Conservation (phyloP, 148 eudicot species). For the Simmondsia chinensis region DNA sequence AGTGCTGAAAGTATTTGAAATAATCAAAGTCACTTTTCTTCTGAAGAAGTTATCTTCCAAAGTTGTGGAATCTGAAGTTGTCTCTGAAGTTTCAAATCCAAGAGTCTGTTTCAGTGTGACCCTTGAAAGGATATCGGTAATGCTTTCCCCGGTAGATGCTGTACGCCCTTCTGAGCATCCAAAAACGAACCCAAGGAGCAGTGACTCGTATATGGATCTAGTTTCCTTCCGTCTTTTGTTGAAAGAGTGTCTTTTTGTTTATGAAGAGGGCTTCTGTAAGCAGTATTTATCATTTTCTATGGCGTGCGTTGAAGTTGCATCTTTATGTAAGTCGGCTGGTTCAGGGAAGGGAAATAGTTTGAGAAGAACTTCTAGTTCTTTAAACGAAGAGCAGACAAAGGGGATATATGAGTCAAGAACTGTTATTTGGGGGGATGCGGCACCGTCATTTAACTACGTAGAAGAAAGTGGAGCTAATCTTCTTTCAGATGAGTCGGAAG, state of each 20-base stretch:
- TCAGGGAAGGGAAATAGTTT: slow-evolving; percentile 12
- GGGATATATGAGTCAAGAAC: slow-evolving; percentile 18
- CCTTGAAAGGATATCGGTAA: slow-evolving; percentile 40
- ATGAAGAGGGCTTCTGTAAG: slow-evolving; percentile 36
- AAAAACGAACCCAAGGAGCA: slow-evolving; percentile 15
- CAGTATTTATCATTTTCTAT: slow-evolving; percentile 37
- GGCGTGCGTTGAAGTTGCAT: slow-evolving; percentile 40
- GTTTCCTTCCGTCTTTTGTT: slow-evolving; percentile 26
- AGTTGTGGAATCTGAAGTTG: slow-evolving; percentile 5
- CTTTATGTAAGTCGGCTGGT: slow-evolving; percentile 22
- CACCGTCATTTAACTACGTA: slow-evolving; percentile 15
- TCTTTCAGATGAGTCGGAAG: slow-evolving; percentile 22
- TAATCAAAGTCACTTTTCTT: slow-evolving; percentile 15
- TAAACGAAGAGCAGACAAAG: slow-evolving; percentile 18
- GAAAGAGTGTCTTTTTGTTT: slow-evolving; percentile 28
- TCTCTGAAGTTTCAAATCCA: slow-evolving; percentile 27
- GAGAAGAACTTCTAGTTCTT: slow-evolving; percentile 3
- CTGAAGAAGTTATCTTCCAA: slow-evolving; percentile 14
- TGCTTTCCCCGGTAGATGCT: slow-evolving; percentile 27
- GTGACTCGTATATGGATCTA: slow-evolving; percentile 24
- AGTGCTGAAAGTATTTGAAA: slow-evolving; percentile 20
- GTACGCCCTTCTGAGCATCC: slow-evolving; percentile 16
- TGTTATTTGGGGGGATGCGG: slow-evolving; percentile 56
- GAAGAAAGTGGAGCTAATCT: slow-evolving; percentile 24
- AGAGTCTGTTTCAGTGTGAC: slow-evolving; percentile 30